phyloP scores from a whole-genome alignment of 768 basidiomycete genomes.

The Dendrothele bispora region DNA sequence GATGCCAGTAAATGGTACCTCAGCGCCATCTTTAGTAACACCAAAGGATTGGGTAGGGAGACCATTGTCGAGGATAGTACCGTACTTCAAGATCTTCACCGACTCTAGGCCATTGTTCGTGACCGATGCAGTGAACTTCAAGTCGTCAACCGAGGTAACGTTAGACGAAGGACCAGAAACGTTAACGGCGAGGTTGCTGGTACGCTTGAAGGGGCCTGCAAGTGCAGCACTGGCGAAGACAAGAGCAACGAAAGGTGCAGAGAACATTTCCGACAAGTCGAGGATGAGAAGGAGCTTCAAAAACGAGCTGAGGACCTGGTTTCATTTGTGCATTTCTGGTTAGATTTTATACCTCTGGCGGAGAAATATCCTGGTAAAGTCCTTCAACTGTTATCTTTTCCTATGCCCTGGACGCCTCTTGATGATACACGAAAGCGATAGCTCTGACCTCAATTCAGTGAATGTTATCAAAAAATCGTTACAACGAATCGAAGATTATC shows the following conservation, averaged over 20 bases:
- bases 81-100: conserved; percentile 45
- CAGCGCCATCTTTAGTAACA: conserved; percentile 37
- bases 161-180: conserved; percentile 25
- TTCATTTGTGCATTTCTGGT: too few species aligned
- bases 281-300: too few species aligned
- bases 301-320: too few species aligned
- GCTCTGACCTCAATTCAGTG: too few species aligned
- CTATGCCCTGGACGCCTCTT: too few species aligned
- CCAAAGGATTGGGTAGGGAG: conserved; percentile 43
- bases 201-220: conserved; percentile 32
- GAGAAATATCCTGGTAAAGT: too few species aligned
- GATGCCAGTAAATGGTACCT: conserved; percentile 42
- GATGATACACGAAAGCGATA: too few species aligned
- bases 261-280: conserved; percentile 30
- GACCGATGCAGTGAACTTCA: conserved; percentile 40
- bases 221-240: conserved; percentile 25
- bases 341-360: too few species aligned
- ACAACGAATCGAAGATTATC: too few species aligned
- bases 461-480: too few species aligned
- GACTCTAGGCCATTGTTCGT: conserved; percentile 39
- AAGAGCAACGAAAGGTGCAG: conserved; percentile 26
- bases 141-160: conserved; percentile 36
- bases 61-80: conserved; percentile 43
- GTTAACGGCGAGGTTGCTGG: conserved; percentile 30
- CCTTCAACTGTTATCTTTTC: too few species aligned